Evolutionary conservation across 2,329 filamentous ascomycete genomes (phyloP), one percentile per base, ranked within the genome.

Genomic region (Hawksworthiomyces lignivorus): DNA sequence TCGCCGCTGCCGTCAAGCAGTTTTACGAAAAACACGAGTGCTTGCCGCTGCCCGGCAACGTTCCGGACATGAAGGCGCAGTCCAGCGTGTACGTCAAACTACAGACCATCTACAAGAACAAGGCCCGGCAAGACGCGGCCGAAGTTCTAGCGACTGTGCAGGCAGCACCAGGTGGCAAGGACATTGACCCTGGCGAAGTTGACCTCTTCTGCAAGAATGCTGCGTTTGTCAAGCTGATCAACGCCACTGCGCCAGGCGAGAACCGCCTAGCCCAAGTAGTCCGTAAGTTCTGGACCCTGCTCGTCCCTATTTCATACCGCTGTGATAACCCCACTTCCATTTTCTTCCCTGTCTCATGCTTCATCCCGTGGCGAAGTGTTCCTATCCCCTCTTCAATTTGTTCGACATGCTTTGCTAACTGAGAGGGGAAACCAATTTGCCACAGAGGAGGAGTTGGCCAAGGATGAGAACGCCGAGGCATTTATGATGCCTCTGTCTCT

Each of bases 11-110:
- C 0, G 72, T 97, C 42, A 80, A 80, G 46, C 57, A 73, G 17
- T 98, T 98, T 61, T 82, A 90, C 60, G 62, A 74, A 9, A 77
- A 77, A 41, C 79, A 96, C 57, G 66, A 72, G 7, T 73, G 82
- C 21, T 72, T 98, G 5, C 92, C 92, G 14, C 69, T 98, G 0
- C 83, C 89, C 1, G 94, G 92, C 11, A 80, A 83, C 4, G 69
- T 98, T 2, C 92, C 94, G 2, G 92, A 98, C 60, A 98, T 98
- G 92, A 98, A 98, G 67, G 88, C 92, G 3, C 78, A 90, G 57
- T 95, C 89, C 4, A 78, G 73, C 43, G 84, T 94, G 48, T 98
- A 98, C 65, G 83, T 98, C 51, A 73, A 81, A 54, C 73, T 98
- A 11, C 92, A 97, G 59, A 90, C 85, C 53, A 78, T 97, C 46